Evolutionary conservation across 768 basidiomycete genomes (phyloP).

Genomic region (Cytidiella melzeri): DNA sequence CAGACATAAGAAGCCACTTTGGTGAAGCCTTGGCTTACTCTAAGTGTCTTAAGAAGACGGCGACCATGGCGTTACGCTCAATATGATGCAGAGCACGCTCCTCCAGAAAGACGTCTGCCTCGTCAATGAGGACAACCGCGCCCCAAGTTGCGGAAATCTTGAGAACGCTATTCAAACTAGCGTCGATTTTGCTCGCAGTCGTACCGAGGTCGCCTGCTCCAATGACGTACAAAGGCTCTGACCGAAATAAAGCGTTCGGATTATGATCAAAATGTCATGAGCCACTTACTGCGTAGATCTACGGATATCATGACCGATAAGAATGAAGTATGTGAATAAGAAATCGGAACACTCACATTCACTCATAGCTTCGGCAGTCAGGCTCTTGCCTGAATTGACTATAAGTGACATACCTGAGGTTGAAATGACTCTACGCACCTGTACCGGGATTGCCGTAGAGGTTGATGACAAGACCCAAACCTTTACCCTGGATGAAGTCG

Average conservation of each 20-base stretch:
- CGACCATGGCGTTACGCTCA: slow-evolving; percentile 67
- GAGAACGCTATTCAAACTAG: slow-evolving; percentile 24
- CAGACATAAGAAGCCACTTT: no score
- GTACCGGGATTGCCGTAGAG: slow-evolving; percentile 28
- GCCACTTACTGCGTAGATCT: slow-evolving; percentile 23
- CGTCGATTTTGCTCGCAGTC: slow-evolving; percentile 25
- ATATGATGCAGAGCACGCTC: slow-evolving; percentile 59
- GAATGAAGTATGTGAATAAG: background rate
- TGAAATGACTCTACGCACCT: slow-evolving; percentile 7
- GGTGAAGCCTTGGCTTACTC: no score
- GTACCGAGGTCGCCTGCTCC: slow-evolving; percentile 32
- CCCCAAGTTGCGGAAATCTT: slow-evolving; percentile 29
- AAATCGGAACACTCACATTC: slow-evolving; percentile 22
- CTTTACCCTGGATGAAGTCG: slow-evolving; percentile 32
- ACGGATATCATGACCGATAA: background rate
- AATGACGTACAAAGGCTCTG: slow-evolving; percentile 29
- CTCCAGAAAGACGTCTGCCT: slow-evolving; percentile 68
- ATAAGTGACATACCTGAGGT: background rate
- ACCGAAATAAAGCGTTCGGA: no score
- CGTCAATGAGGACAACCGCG: slow-evolving; percentile 31
- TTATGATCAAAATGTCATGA: no score
- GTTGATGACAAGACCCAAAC: slow-evolving; percentile 29
- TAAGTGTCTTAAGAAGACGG: slow-evolving; percentile 38
- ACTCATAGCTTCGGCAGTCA: slow-evolving; percentile 31
- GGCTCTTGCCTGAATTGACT: slow-evolving; percentile 21